Base-by-base conservation (phyloP, 345 rosid genomes). In the Kandelia obovata region DNA sequence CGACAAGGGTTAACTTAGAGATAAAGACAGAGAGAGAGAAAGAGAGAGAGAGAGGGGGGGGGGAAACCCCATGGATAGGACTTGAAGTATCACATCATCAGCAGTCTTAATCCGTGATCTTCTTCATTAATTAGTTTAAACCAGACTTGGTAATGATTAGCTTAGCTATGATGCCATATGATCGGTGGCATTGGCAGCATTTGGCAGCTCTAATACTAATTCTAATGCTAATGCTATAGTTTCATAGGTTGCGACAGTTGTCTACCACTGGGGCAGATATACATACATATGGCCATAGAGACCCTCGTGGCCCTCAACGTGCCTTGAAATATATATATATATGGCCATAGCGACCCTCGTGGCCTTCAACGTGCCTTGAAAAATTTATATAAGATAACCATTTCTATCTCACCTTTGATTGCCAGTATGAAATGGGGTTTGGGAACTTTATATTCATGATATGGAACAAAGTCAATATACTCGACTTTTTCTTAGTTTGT, bases 161-260 rank as follows among this genome's bases (percentile, higher is more conserved):
- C 46, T 39, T 39, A 39, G 15, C 46, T 7, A 9, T 53, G 21
- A n/a, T 19, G 57, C 57, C 23, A 53, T 5, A 8, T 53, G 10
- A 7, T 23, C 2, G 57, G 10, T 53, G 10, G 47, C 16, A 39
- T 39, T 1, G 57, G 21, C 21, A 4, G 7, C 56, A 52, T 21
- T 20, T 20, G 56, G 21, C 11, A 7, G 25, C 11, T 0, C 26
- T 9, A 23, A 7, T 23, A 0, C 16, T 20, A 30, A 46, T 25
- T 0, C 26, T 9, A 23, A 7, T 23, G 4, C 16, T 20, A 30
- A 46, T 25, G 55, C 57, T 11, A 37, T 21, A 78, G 86, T 80
- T 80, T 79, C 84, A 73, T 51, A 61, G 71, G 68, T n/a, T 35
- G 82, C 78, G 83, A 80, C 85, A 74, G 86, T 72, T 78, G 82